Percentiles rank a stretch among this genome's conserved stretches.
phyloP scores from a whole-genome alignment of 352 stramenopile species.

The Plasmopara muralis region DNA sequence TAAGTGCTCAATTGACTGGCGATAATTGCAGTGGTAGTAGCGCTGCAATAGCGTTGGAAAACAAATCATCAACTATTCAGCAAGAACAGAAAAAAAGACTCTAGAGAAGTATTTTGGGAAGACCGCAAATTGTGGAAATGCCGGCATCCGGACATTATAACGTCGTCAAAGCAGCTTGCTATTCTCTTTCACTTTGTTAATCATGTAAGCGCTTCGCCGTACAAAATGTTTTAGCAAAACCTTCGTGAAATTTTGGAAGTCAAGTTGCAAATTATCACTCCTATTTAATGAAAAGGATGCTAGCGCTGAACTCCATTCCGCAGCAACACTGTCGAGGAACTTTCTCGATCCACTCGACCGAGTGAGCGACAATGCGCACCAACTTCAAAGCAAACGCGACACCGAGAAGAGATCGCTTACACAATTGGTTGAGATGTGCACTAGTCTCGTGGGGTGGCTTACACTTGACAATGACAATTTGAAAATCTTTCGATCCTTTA shows the following conservation, averaged over 20 bases:
- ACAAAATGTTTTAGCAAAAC: constrained; percentile 19
- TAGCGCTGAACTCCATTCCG: not conserved
- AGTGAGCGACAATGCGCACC: not conserved
- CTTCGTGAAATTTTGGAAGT: constrained; percentile 26
- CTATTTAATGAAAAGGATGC: not conserved
- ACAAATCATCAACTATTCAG: not conserved
- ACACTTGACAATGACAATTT: constrained; percentile 25
- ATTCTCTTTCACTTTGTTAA: constrained; percentile 41
- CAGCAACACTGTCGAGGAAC: constrained; percentile 19
- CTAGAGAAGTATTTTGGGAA: constrained; percentile 19
- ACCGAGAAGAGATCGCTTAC: constrained; percentile 6
- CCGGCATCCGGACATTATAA: constrained; percentile 27
- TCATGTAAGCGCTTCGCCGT: constrained; percentile 24
- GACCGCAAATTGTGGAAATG: constrained; percentile 45
- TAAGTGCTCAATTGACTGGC: not conserved
- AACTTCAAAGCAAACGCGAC: constrained; percentile 1
- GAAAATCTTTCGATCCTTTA: constrained; percentile 18
- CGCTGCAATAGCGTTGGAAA: not conserved
- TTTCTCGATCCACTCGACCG: constrained; percentile 18
- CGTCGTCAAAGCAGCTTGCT: constrained; percentile 43
- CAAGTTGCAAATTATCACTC: constrained; percentile 9
- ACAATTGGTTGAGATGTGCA: too few species aligned
- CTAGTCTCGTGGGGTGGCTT: constrained; percentile 26
- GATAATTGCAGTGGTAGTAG: not conserved
- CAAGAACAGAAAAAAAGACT: constrained; percentile 9